Conservation (phyloP, 2,329 filamentous ascomycete species). For the Mycogone perniciosa region DNA sequence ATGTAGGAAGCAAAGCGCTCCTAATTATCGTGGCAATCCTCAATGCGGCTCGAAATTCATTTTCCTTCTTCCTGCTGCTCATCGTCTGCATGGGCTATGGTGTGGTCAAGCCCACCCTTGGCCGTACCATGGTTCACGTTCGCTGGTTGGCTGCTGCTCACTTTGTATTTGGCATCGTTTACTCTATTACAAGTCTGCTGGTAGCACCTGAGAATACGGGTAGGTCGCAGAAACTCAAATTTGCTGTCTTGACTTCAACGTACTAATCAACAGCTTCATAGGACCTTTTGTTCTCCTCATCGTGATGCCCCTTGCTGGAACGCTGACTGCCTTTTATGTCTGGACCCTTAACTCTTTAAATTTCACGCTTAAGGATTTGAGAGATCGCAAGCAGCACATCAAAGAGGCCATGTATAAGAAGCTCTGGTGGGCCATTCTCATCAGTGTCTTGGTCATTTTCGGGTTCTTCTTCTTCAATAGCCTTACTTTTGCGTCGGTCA, state of each 20-base stretch:
- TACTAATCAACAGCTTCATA: constrained; percentile 17
- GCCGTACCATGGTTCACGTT: constrained; percentile 89
- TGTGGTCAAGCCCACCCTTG: constrained; percentile 88
- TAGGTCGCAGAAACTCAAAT: constrained; percentile 27
- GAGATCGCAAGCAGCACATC: constrained; percentile 84
- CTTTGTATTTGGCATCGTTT: constrained; percentile 91
- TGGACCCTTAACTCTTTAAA: constrained; percentile 97
- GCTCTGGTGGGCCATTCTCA: constrained; percentile 95
- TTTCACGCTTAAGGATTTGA: constrained; percentile 90
- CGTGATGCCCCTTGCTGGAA: constrained; percentile 84
- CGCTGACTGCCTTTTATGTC: constrained; percentile 93
- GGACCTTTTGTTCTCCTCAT: constrained; percentile 89
- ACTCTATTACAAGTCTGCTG: constrained; percentile 81
- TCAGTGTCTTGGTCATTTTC: constrained; percentile 91
- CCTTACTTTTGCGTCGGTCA: constrained; percentile 82
- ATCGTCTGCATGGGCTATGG: constrained; percentile 99
- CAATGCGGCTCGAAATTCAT: constrained; percentile 91
- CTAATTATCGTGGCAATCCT: constrained; percentile 89
- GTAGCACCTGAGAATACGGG: constrained; percentile 81
- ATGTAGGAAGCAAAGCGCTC: constrained; percentile 73
- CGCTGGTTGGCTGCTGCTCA: constrained; percentile 86
- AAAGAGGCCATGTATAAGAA: constrained; percentile 97
- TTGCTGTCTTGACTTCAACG: background rate
- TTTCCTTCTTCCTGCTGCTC: constrained; percentile 94
- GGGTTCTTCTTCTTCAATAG: constrained; percentile 98